A percentile compares a stretch with the other conserved stretches of the same genome.
Conservation (phyloP, 495 filamentous ascomycete genomes). For the Daldinia grandis region DNA sequence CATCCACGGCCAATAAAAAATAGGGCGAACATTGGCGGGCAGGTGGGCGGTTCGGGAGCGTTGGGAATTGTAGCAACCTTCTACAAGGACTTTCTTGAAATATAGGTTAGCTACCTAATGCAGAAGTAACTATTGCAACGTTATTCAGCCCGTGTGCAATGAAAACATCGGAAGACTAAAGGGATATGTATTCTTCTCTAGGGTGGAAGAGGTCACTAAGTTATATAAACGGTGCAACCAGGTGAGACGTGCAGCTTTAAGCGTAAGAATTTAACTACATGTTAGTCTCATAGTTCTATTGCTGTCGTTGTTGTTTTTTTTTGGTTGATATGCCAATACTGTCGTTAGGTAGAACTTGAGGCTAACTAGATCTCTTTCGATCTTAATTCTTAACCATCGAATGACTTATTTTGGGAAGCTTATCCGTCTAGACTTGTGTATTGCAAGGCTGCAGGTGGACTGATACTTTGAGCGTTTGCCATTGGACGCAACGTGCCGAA, state of each 20-base stretch:
- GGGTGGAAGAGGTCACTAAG: constrained; percentile 20
- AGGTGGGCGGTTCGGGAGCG: constrained; percentile 22
- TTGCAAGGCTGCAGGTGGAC: constrained; percentile 38
- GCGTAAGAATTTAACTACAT: constrained; percentile 16
- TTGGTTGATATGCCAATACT: constrained; percentile 1
- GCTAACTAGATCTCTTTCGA: constrained; percentile 13
- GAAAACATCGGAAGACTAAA: constrained; percentile 28
- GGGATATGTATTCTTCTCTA: not conserved
- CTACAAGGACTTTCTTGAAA: constrained; percentile 22
- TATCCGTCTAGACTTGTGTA: constrained; percentile 23
- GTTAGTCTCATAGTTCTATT: constrained; percentile 8
- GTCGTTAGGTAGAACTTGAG: constrained; percentile 6
- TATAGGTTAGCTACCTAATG: not conserved
- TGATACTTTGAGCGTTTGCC: constrained; percentile 23
- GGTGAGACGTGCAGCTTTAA: constrained; percentile 8
- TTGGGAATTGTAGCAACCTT: constrained; percentile 35
- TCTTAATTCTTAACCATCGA: constrained; percentile 23
- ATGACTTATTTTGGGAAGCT: constrained; percentile 12
- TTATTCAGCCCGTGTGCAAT: constrained; percentile 30
- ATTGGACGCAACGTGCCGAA: constrained; percentile 37
- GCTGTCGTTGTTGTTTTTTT: constrained; percentile 8
- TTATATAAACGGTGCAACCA: constrained; percentile 38
- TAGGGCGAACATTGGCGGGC: constrained; percentile 22
- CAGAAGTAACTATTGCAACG: constrained; percentile 19
- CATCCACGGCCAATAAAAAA: constrained; percentile 29